These are phyloP conservation scores for Alternaria brassicicola DNA, from an alignment of 2,329 filamentous ascomycete genomes.

Conservation along the genomic window DNA sequence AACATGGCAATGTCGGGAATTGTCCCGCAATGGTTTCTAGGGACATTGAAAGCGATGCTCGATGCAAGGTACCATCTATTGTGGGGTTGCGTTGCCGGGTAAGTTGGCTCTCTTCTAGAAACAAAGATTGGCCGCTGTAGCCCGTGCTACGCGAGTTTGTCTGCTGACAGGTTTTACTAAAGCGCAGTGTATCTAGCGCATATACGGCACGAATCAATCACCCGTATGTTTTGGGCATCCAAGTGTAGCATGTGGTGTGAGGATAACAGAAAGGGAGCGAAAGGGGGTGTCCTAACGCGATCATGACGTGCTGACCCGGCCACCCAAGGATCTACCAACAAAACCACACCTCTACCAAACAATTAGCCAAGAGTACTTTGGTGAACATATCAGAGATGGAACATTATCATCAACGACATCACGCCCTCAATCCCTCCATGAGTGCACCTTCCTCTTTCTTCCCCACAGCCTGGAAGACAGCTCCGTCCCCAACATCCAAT, in stretches of 20 bases:
- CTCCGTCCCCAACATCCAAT: slow-evolving; percentile 68
- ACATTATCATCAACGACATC: background rate
- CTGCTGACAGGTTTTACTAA: background rate
- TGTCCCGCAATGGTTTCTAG: background rate
- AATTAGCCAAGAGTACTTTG: background rate
- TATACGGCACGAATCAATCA: background rate
- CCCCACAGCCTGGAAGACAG: slow-evolving; percentile 76
- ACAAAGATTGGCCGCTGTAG: background rate
- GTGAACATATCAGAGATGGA: background rate
- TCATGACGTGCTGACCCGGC: background rate
- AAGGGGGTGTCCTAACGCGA: background rate
- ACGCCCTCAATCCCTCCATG: slow-evolving; percentile 56
- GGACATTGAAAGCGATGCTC: background rate
- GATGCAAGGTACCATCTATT: slow-evolving; percentile 9
- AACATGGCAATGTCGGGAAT: background rate
- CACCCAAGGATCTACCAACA: background rate
- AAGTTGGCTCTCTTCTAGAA: background rate
- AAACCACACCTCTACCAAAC: background rate
- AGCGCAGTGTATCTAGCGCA: background rate
- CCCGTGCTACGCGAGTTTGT: background rate
- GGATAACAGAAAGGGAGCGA: background rate
- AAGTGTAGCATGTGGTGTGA: background rate
- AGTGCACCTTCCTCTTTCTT: slow-evolving; percentile 66
- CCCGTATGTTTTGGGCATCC: background rate
- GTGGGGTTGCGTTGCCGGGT: slow-evolving; percentile 6